Base-by-base conservation (phyloP, 441 rosid genomes). In the Adansonia gregorii region DNA sequence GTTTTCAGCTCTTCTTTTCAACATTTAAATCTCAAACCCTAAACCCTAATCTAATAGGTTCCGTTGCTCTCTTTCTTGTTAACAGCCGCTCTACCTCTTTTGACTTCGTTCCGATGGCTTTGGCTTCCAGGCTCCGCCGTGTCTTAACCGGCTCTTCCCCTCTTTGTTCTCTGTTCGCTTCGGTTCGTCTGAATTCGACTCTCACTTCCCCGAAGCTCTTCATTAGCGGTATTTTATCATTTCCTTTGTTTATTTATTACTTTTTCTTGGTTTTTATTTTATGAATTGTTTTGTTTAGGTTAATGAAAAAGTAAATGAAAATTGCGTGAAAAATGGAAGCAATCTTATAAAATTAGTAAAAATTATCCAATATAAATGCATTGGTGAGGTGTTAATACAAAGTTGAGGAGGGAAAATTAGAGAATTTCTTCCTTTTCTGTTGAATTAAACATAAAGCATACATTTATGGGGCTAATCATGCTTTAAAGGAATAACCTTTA, bases 151-250 rank as follows among this genome's bases (percentile, higher is more conserved):
- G 82, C 8, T 72, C 90, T 43, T 77, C 80, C 52, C 49, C 80
- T 78, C 85, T 15, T 72, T 88, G 6, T 24, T 72, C 86, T 2
- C 85, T 84, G 10, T 77, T 73, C 14, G 73, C 76, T 9, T 83
- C 74, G 59, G 15, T 66, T 83, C 94, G 93, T 41, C 68, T 81
- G 68, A 85, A 75, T 76, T 84, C 92, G 1, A 90, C 94, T 52
- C 97, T 92, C 39, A 88, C 97, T 35, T 84, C 93, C 43, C 94
- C 98, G 14, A 93, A 86, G 85, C 79, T 76, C 54, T 76, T 76
- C 74, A 67, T 76, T 10, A 68, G 79, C 67, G 79, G 79, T 76
- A 68, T 43, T 49, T 24, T 75, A 51, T 31, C 52, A 31, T 74
- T 74, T 46, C 59, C 49, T 24, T 24, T 51, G 45, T 60, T 22